Evolutionary conservation across 805 yeast genomes (phyloP).

Genomic region (Metschnikowia lachancei): DNA sequence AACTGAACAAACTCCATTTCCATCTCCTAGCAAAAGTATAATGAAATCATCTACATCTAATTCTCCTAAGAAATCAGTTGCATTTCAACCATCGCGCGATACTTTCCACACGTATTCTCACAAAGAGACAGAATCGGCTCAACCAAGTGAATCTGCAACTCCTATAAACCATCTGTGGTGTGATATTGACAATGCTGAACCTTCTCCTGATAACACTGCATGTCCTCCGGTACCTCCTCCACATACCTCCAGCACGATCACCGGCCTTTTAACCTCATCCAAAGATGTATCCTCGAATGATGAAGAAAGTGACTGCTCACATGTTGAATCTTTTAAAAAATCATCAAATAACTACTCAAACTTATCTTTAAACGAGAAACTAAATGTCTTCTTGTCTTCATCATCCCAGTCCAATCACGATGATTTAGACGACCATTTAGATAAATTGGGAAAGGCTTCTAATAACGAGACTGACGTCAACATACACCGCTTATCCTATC

Average conservation of each 20-base stretch:
- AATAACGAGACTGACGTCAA: conserved; percentile 30
- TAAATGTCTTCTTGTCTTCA: conserved; percentile 40
- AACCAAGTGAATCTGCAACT: neutral
- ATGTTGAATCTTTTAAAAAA: neutral
- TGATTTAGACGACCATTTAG: conserved; percentile 39
- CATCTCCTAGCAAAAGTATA: conserved; percentile 40
- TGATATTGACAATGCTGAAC: conserved; percentile 9
- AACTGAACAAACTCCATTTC: conserved; percentile 1
- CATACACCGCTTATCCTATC: conserved; percentile 35
- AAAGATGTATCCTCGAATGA: neutral
- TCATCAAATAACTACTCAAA: conserved; percentile 24
- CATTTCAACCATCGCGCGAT: conserved; percentile 23
- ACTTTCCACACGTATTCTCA: conserved; percentile 15
- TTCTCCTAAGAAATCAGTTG: conserved; percentile 43
- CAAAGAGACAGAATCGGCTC: conserved; percentile 4
- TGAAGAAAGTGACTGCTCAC: conserved; percentile 13
- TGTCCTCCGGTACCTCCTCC: conserved; percentile 21
- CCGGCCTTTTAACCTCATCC: conserved; percentile 14
- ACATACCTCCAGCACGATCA: conserved; percentile 19
- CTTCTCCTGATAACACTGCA: conserved; percentile 7
- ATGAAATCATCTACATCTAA: conserved; percentile 26
- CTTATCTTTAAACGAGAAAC: conserved; percentile 43
- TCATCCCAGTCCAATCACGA: conserved; percentile 17
- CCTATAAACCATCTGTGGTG: conserved; percentile 16
- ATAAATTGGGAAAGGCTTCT: conserved; percentile 26